These are phyloP conservation scores for Epichloe amarillans DNA, from an alignment of 2,329 filamentous ascomycete species.

Conservation along the genomic window DNA sequence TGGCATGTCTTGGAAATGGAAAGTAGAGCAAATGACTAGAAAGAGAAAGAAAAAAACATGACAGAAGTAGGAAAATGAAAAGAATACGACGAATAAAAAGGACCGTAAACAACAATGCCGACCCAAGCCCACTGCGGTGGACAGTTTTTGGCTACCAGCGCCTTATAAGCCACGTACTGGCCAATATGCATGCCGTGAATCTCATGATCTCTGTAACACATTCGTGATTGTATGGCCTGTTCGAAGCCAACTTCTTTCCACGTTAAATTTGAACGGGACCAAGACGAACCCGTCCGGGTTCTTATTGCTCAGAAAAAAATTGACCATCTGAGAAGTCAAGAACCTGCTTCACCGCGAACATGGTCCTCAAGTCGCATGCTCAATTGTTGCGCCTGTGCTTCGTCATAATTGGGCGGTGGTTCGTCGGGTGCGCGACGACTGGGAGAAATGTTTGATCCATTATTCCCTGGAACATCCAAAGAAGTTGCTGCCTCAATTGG, in stretches of 20 bases:
- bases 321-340: conserved; percentile 8
- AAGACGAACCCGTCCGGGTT: not conserved
- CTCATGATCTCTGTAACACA: not conserved
- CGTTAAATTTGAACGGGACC: not conserved
- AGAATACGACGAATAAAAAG: not conserved
- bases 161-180: conserved; percentile 3
- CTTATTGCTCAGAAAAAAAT: not conserved
- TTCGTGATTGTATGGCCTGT: not conserved
- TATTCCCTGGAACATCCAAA: conserved; percentile 13
- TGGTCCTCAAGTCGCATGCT: conserved; percentile 51
- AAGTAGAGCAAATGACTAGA: too few relatives aligned
- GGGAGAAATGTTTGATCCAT: conserved; percentile 23
- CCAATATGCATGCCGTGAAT: conserved; percentile 4
- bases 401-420: conserved; percentile 83
- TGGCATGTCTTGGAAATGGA: too few relatives aligned
- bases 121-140: not conserved
- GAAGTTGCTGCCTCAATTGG: conserved; percentile 15
- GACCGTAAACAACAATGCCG: not conserved
- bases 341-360: conserved; percentile 38
- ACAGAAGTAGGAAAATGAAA: not conserved
- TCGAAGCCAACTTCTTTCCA: not conserved
- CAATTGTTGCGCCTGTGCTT: conserved; percentile 64
- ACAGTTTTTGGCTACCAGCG: not conserved
- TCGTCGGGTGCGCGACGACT: conserved; percentile 45
- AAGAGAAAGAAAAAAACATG: not conserved